A percentile compares a stretch with the other conserved stretches of the same genome.
phyloP scores from a whole-genome alignment of 306 rosid species.

The Casuarina cunninghamiana region DNA sequence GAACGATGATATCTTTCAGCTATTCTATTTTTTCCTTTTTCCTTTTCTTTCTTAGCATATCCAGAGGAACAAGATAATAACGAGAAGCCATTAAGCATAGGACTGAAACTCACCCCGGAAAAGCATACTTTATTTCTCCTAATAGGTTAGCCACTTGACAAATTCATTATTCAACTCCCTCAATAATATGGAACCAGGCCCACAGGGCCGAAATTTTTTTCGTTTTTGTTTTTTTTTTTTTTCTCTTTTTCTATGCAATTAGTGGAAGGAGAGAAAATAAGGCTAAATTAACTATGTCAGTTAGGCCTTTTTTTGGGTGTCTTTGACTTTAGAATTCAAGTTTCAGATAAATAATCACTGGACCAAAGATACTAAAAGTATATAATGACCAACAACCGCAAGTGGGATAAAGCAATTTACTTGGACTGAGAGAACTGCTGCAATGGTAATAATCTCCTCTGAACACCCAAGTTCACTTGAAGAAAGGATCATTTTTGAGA shows the following conservation, averaged over 20 bases:
- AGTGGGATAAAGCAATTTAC: conserved; percentile 41
- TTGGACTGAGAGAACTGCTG: conserved; percentile 87
- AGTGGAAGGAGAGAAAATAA: not conserved
- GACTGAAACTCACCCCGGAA: not conserved
- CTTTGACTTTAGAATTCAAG: not conserved
- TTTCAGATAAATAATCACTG: not conserved
- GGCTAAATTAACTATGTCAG: not conserved
- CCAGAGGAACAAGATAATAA: not conserved
- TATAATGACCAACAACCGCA: conserved; percentile 1
- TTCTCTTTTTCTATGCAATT: not conserved
- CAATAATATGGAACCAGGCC: not conserved
- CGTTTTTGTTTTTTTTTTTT: not conserved
- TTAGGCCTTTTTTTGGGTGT: not conserved
- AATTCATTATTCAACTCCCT: not conserved
- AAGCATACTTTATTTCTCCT: not conserved
- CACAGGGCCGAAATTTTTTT: not conserved
- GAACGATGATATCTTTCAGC: conserved; percentile 8
- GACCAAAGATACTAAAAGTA: not conserved
- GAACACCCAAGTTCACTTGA: conserved; percentile 82
- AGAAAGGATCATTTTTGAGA: conserved; percentile 89
- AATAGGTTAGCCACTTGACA: not conserved
- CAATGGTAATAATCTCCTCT: conserved; percentile 86
- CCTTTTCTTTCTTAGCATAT: not conserved
- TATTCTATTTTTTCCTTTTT: not conserved
- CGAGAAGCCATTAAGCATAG: not conserved